Percentiles rank a stretch among this genome's conserved stretches.
These are phyloP conservation scores for Clarireedia homoeocarpa DNA, from an alignment of 2,329 filamentous ascomycete species.

Conservation along the genomic window DNA sequence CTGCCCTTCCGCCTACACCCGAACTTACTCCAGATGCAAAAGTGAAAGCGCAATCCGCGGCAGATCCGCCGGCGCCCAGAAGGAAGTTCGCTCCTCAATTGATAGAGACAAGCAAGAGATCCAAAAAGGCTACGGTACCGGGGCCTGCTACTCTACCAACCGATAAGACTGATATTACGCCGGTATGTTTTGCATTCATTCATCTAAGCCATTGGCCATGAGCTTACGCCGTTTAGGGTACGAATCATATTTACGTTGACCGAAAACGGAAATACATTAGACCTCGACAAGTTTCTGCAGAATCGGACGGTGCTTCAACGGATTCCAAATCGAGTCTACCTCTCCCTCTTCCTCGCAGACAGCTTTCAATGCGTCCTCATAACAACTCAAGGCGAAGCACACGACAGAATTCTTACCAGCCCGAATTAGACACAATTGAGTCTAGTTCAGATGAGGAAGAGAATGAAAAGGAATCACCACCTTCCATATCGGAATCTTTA, in stretches of 20 bases:
- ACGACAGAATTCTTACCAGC: constrained; percentile 33
- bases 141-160: constrained; percentile 54
- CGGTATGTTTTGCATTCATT: constrained; percentile 24
- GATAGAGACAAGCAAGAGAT: constrained; percentile 70
- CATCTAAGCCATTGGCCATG: not conserved
- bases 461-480: constrained; percentile 22
- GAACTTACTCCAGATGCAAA: constrained; percentile 49
- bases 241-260: constrained; percentile 25
- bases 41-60: constrained; percentile 32
- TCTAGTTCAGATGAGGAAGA: constrained; percentile 27
- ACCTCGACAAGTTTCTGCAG: constrained; percentile 12
- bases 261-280: constrained; percentile 19
- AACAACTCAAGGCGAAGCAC: constrained; percentile 35
- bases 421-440: constrained; percentile 31
- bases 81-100: constrained; percentile 68
- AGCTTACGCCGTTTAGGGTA: constrained; percentile 3
- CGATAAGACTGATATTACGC: constrained; percentile 66
- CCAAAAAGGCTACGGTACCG: constrained; percentile 57
- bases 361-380: constrained; percentile 35
- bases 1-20: constrained; percentile 37
- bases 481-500: constrained; percentile 26
- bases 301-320: not conserved
- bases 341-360: constrained; percentile 32
- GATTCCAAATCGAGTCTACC: constrained; percentile 22
- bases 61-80: constrained; percentile 27